phyloP scores from a whole-genome alignment of 331 rosid genomes.

The Malus hybrid region DNA sequence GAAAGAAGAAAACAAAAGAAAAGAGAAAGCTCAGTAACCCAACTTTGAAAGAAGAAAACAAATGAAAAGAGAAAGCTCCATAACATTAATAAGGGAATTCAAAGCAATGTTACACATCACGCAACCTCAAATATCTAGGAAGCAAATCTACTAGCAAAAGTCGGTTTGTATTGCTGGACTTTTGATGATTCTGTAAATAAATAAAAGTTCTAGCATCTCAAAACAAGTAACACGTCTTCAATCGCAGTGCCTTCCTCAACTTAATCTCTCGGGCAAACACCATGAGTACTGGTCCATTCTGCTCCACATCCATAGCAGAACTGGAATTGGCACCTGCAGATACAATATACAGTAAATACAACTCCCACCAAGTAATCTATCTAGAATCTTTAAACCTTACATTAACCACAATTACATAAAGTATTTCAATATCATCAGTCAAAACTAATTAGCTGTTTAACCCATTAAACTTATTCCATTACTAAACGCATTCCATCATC shows the following conservation, averaged over 20 bases:
- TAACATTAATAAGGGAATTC: too few relatives aligned
- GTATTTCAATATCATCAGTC: neutral
- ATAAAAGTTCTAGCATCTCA: neutral
- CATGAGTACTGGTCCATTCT: constrained; percentile 29
- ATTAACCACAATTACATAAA: neutral
- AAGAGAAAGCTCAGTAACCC: too few relatives aligned
- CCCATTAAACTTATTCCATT: neutral
- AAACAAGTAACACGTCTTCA: neutral
- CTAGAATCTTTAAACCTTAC: neutral
- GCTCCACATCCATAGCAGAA: constrained; percentile 58
- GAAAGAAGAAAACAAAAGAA: too few relatives aligned
- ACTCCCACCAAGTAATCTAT: neutral
- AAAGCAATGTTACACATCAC: too few relatives aligned
- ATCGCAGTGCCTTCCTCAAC: neutral
- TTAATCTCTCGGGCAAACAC: constrained; percentile 21
- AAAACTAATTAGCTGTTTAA: neutral
- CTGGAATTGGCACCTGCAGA: constrained; percentile 42
- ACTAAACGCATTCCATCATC: neutral
- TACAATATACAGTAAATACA: neutral
- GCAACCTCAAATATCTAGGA: too few relatives aligned
- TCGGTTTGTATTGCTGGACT: too few relatives aligned
- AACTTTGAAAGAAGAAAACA: neutral
- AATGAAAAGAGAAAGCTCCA: neutral
- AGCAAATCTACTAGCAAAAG: too few relatives aligned
- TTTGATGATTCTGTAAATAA: neutral